Evolutionary conservation across 352 stramenopile genomes (phyloP).

Genomic region (Peronospora belbahrii): DNA sequence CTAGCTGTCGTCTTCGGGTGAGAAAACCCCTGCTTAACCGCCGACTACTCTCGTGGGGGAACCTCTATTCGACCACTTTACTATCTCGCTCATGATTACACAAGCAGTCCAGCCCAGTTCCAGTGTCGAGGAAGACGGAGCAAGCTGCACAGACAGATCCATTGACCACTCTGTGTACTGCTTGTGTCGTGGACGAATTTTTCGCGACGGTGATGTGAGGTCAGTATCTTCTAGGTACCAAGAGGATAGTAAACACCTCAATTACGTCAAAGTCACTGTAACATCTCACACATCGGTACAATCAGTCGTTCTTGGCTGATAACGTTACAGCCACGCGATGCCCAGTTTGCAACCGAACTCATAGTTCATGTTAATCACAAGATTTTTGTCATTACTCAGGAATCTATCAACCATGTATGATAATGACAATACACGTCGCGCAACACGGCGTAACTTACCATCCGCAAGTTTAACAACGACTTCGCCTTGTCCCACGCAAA

Average conservation of each 20-base stretch:
- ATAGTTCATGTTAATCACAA: constrained; percentile 23
- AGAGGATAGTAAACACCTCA: constrained; percentile 10
- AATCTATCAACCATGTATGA: background rate
- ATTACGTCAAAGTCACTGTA: too few relatives aligned
- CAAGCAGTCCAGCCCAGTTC: too few relatives aligned
- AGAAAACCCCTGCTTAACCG: too few relatives aligned
- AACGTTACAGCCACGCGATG: constrained; percentile 13
- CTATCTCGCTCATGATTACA: too few relatives aligned
- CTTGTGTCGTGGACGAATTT: background rate
- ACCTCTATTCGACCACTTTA: too few relatives aligned
- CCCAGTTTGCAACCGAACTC: constrained; percentile 22
- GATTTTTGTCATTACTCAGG: constrained; percentile 6
- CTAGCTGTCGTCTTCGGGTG: too few relatives aligned
- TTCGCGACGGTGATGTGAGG: constrained; percentile 12
- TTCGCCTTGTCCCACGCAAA: background rate
- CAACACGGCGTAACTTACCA: background rate
- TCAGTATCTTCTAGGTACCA: constrained; percentile 6
- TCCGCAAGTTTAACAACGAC: constrained; percentile 12
- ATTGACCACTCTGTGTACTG: constrained; percentile 8
- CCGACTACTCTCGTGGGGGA: too few relatives aligned
- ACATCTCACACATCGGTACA: constrained; percentile 4
- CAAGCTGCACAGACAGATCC: constrained; percentile 6
- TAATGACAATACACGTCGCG: background rate
- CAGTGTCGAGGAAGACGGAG: background rate
- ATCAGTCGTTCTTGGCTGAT: constrained; percentile 5